phyloP scores from a whole-genome alignment of 73 alveolate species.

The Strombidium stylifer region DNA sequence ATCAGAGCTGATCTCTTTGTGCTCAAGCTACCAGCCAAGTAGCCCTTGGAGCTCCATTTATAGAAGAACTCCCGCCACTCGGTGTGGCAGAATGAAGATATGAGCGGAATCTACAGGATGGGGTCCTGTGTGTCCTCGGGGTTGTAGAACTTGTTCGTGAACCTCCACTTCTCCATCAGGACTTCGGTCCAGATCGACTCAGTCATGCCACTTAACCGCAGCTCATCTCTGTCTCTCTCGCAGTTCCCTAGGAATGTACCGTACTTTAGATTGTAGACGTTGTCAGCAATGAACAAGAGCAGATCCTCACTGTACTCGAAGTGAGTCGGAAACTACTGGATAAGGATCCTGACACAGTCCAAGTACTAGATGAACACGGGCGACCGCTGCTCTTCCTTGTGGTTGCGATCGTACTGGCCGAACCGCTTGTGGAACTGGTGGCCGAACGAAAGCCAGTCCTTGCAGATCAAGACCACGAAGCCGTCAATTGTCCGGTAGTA shows the following conservation, averaged over 20 bases:
- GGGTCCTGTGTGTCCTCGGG: constrained; percentile 8
- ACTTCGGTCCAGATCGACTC: constrained; percentile 60
- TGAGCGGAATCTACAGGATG: constrained; percentile 4
- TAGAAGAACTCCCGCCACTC: constrained; percentile 50
- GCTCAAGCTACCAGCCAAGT: too few species aligned
- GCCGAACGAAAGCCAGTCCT: constrained; percentile 96
- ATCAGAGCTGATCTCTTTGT: too few species aligned
- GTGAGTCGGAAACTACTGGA: constrained; percentile 76
- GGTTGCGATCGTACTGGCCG: constrained; percentile 71
- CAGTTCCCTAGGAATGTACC: constrained; percentile 92
- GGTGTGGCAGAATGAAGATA: constrained; percentile 20
- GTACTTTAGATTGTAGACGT: constrained; percentile 74
- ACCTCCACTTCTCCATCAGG: constrained; percentile 3
- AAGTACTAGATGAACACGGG: constrained; percentile 94
- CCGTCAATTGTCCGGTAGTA: constrained; percentile 94
- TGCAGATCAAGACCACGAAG: constrained; percentile 86
- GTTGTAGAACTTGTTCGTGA: constrained; percentile 53
- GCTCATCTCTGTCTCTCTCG: constrained; percentile 73
- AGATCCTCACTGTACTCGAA: constrained; percentile 87
- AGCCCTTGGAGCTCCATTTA: too few species aligned
- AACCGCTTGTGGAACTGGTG: constrained; percentile 91
- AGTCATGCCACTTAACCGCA: constrained; percentile 14
- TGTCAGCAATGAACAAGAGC: constrained; percentile 79
- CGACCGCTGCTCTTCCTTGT: constrained; percentile 78
- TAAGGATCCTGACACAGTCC: constrained; percentile 89